Conservation (phyloP, 768 basidiomycete species). For the Lactifluus subvellereus region DNA sequence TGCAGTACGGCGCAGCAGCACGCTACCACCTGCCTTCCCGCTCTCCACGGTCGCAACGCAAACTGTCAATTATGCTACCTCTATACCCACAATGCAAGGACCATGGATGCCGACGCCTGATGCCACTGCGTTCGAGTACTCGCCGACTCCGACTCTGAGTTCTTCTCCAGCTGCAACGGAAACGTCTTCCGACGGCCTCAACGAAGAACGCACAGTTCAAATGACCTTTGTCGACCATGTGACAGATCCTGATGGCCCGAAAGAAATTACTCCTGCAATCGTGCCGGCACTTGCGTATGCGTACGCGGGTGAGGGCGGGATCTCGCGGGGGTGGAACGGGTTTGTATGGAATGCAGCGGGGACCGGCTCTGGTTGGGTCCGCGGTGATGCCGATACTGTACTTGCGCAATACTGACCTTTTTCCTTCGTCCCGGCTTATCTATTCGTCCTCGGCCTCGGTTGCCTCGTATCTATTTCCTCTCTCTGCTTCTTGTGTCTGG, state of each 20-base stretch:
- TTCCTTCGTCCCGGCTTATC: slow-evolving; percentile 7
- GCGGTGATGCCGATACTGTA: slow-evolving; percentile 15
- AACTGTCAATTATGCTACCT: background rate
- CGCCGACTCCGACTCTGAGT: slow-evolving; percentile 25
- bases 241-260: slow-evolving; percentile 9
- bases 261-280: background rate
- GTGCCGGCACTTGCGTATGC: slow-evolving; percentile 23
- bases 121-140: slow-evolving; percentile 13
- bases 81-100: slow-evolving; percentile 3
- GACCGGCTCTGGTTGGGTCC: slow-evolving; percentile 14
- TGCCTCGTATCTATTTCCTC: slow-evolving; percentile 17
- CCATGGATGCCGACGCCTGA: slow-evolving; percentile 16
- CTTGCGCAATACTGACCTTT: slow-evolving; percentile 16
- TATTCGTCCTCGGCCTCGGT: slow-evolving; percentile 11
- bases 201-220: slow-evolving; percentile 24
- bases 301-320: slow-evolving; percentile 25
- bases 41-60: background rate
- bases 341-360: slow-evolving; percentile 20
- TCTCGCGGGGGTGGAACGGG: slow-evolving; percentile 21
- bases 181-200: slow-evolving; percentile 21
- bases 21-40: slow-evolving; percentile 1
- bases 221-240: slow-evolving; percentile 21
- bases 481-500: slow-evolving; percentile 14
- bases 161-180: slow-evolving; percentile 22
- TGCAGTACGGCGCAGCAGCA: slow-evolving; percentile 14